Percentiles rank a stretch among this genome's conserved stretches.
Conservation (phyloP, 305 asterid genomes). For the Withania somnifera region DNA sequence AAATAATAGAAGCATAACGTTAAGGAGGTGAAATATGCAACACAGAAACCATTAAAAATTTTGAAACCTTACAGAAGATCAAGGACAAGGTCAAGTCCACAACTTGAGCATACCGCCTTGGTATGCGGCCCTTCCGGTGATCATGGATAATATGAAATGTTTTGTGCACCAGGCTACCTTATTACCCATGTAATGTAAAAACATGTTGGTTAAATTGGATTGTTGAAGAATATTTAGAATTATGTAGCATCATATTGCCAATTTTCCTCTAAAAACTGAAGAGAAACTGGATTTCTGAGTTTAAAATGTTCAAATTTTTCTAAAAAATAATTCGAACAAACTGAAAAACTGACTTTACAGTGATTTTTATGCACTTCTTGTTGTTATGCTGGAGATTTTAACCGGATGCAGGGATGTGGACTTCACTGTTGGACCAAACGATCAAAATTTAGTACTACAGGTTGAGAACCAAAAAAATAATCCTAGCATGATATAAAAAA, state of each 20-base stretch:
- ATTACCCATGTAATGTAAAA: too few species aligned
- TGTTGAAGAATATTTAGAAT: too few species aligned
- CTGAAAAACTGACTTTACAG: conserved; percentile 96
- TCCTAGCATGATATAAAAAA: not conserved
- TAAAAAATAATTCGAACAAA: conserved; percentile 76
- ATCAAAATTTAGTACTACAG: conserved; percentile 88
- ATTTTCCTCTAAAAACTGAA: too few species aligned
- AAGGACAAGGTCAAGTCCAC: conserved; percentile 11
- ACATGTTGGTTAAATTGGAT: too few species aligned
- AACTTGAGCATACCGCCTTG: conserved; percentile 51
- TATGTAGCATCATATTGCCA: too few species aligned
- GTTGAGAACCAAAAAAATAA: conserved; percentile 23
- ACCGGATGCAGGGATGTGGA: conserved; percentile 94
- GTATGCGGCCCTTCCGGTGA: too few species aligned
- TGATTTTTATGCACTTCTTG: conserved; percentile 94
- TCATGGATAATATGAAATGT: too few species aligned
- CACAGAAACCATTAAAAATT: not conserved
- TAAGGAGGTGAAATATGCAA: not conserved
- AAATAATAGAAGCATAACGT: conserved; percentile 14
- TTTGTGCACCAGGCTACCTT: too few species aligned
- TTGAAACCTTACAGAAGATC: not conserved
- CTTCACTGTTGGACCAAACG: conserved; percentile 84
- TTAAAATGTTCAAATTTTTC: too few species aligned
- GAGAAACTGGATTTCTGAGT: too few species aligned
- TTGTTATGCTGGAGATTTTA: conserved; percentile 89